Evolutionary conservation across 441 rosid species (phyloP).

Genomic region (Adansonia grandidieri): DNA sequence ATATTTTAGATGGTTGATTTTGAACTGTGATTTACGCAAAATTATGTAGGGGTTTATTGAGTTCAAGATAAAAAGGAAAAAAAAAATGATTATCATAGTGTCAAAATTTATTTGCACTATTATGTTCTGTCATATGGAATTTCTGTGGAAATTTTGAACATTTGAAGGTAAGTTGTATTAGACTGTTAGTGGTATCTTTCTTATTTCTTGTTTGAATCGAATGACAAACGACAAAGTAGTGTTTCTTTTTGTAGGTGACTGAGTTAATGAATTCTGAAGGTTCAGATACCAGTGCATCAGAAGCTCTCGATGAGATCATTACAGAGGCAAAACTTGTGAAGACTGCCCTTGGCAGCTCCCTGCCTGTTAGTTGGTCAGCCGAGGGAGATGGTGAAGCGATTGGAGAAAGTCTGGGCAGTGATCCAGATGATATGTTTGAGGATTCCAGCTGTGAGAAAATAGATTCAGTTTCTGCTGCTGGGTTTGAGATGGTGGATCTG

Average conservation of each 20-base stretch:
- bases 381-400: constrained; percentile 56
- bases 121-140: background rate
- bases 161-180: constrained; percentile 5
- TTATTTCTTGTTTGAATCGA: constrained; percentile 10
- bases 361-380: constrained; percentile 93
- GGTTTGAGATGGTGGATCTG: constrained; percentile 97
- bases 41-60: background rate
- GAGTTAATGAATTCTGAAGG: constrained; percentile 49
- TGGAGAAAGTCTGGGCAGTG: constrained; percentile 34
- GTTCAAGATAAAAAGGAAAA: background rate
- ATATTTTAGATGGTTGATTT: background rate
- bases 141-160: background rate
- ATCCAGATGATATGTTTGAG: constrained; percentile 25
- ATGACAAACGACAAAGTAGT: background rate
- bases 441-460: constrained; percentile 55
- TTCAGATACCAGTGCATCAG: constrained; percentile 34
- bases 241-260: constrained; percentile 53
- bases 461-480: constrained; percentile 85
- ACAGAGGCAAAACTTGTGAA: constrained; percentile 78
- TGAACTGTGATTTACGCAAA: background rate
- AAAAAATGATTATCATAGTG: background rate
- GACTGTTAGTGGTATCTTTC: background rate
- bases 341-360: constrained; percentile 88
- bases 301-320: constrained; percentile 61
- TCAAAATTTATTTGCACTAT: background rate